Conservation (phyloP, 768 basidiomycete genomes). For the Dioszegia hungarica region DNA sequence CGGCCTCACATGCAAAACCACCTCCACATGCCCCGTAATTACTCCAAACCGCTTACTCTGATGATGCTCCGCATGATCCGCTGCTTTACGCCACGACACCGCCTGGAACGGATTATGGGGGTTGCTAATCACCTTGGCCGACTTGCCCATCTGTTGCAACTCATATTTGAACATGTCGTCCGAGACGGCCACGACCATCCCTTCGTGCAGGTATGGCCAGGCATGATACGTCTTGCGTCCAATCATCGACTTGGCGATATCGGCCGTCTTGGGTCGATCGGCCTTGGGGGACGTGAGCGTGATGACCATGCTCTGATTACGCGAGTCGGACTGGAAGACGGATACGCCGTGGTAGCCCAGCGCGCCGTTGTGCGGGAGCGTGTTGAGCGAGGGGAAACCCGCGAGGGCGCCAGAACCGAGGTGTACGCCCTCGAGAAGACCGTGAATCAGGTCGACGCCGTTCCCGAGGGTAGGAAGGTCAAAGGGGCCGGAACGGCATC, state of each 20-base stretch:
- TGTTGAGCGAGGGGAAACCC: conserved; percentile 93
- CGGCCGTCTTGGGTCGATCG: conserved; percentile 63
- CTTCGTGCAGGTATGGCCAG: conserved; percentile 96
- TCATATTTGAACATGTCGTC: conserved; percentile 85
- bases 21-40: conserved; percentile 71
- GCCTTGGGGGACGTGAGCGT: conserved; percentile 63
- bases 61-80: conserved; percentile 71
- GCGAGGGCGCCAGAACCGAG: conserved; percentile 81
- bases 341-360: conserved; percentile 86
- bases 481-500: conserved; percentile 74
- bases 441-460: conserved; percentile 77
- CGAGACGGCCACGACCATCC: conserved; percentile 75
- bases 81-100: conserved; percentile 71
- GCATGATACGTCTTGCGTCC: conserved; percentile 72
- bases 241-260: conserved; percentile 68
- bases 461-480: conserved; percentile 73
- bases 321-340: conserved; percentile 81
- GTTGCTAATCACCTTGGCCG: conserved; percentile 56
- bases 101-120: conserved; percentile 68
- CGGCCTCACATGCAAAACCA: conserved; percentile 81
- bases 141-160: conserved; percentile 39
- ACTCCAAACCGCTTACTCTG: conserved; percentile 90
- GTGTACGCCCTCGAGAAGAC: conserved; percentile 80
- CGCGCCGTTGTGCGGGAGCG: conserved; percentile 69
- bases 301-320: conserved; percentile 90